Percentiles rank a stretch among this genome's conserved stretches.
phyloP scores from a whole-genome alignment of 2,329 filamentous ascomycete species.

The Aspergillus sp. region DNA sequence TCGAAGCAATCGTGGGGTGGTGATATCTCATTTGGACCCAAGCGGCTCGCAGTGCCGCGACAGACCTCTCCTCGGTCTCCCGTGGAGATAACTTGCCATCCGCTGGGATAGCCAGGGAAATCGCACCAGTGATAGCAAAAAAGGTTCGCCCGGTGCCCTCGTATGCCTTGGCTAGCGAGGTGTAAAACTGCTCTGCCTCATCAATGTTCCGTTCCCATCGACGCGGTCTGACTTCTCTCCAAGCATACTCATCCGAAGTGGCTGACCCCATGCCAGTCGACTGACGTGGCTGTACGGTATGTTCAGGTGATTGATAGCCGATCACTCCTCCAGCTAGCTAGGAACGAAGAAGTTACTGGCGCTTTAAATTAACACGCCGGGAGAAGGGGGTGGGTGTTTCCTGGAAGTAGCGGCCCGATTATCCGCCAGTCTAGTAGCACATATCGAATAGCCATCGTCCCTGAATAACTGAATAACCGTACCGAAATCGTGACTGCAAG shows the following conservation, averaged over 20 bases:
- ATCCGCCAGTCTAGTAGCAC: not conserved
- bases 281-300: too few relatives aligned
- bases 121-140: constrained; percentile 47
- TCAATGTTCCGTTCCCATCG: constrained; percentile 38
- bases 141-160: constrained; percentile 28
- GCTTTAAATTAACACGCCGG: too few relatives aligned
- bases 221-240: not conserved
- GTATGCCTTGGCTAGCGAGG: constrained; percentile 32
- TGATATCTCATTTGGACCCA: constrained; percentile 28
- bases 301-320: too few relatives aligned
- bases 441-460: not conserved
- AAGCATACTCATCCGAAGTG: too few relatives aligned
- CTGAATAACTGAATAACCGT: too few relatives aligned
- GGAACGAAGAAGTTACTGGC: too few relatives aligned
- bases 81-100: too few relatives aligned
- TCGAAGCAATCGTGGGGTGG: constrained; percentile 28
- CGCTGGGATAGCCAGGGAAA: constrained; percentile 26
- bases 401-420: not conserved
- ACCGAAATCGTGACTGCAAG: too few relatives aligned
- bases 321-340: too few relatives aligned
- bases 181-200: constrained; percentile 48
- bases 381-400: not conserved
- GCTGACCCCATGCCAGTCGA: too few relatives aligned
- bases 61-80: too few relatives aligned
- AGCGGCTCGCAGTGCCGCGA: constrained; percentile 16